A percentile compares a stretch with the other conserved stretches of the same genome.
Evolutionary conservation across 2,329 filamentous ascomycete genomes (phyloP).

Genomic region (Teratosphaeria zuluensis): DNA sequence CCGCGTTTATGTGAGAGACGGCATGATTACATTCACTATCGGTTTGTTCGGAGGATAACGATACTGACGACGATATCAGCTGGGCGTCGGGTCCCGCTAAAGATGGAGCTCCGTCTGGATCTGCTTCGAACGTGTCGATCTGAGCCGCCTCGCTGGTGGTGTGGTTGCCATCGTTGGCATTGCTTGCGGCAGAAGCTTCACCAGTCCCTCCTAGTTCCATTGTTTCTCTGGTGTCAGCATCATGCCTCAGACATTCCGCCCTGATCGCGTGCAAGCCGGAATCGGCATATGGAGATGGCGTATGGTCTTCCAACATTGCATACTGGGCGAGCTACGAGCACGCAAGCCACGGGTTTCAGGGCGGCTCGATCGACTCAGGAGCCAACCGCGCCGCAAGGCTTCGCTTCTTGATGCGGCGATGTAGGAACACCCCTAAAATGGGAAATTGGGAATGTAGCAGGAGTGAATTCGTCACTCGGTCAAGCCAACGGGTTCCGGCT

Average conservation of each 20-base stretch:
- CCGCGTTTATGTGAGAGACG: background rate
- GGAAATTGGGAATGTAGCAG: background rate
- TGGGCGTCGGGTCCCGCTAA: background rate
- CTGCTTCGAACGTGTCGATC: background rate
- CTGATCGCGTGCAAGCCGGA: background rate
- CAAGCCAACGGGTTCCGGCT: background rate
- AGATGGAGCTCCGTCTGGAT: background rate
- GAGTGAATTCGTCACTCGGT: background rate
- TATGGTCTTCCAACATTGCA: background rate
- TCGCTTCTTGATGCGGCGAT: background rate
- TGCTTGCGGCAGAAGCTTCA: background rate
- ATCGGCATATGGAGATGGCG: background rate
- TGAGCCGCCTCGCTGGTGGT: background rate
- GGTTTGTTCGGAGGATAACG: background rate
- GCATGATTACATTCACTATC: constrained; percentile 6
- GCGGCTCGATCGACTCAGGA: background rate
- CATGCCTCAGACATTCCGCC: background rate
- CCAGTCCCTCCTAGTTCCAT: background rate
- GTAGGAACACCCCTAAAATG: background rate
- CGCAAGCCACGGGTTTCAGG: background rate
- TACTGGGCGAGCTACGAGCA: background rate
- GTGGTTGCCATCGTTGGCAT: background rate
- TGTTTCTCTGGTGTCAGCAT: background rate
- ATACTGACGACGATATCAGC: background rate
- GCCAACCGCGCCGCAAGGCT: background rate